Evolutionary conservation across 768 basidiomycete genomes (phyloP).

Genomic region (Cubamyces lactineus): DNA sequence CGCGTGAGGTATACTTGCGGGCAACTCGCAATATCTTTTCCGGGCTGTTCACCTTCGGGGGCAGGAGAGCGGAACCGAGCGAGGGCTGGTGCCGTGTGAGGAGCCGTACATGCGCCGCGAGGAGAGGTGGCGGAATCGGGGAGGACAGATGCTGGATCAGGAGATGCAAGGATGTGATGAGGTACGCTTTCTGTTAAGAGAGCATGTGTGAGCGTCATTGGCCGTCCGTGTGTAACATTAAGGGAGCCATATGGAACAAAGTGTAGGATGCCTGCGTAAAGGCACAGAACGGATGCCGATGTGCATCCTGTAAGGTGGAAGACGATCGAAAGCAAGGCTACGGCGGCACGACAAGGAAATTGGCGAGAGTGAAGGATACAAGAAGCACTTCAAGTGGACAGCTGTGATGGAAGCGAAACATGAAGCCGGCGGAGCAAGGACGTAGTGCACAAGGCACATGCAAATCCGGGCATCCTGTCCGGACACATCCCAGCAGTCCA

Average conservation of each 20-base stretch:
- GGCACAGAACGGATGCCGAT: no score
- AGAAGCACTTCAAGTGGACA: not conserved
- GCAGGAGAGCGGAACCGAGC: slow-evolving; percentile 26
- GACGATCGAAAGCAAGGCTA: slow-evolving; percentile 8
- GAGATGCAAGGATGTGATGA: slow-evolving; percentile 33
- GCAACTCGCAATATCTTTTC: slow-evolving; percentile 44
- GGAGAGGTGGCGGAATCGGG: slow-evolving; percentile 34
- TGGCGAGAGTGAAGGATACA: not conserved
- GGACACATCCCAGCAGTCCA: not conserved
- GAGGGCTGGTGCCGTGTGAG: slow-evolving; percentile 30
- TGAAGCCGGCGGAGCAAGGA: slow-evolving; percentile 44
- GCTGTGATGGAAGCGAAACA: slow-evolving; percentile 14
- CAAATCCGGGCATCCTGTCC: slow-evolving; percentile 32
- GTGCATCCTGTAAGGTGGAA: no score
- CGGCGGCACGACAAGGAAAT: not conserved
- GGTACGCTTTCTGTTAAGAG: slow-evolving; percentile 32
- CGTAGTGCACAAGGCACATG: slow-evolving; percentile 40
- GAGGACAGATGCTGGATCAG: slow-evolving; percentile 26
- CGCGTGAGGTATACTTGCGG: slow-evolving; percentile 47
- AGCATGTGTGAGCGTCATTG: slow-evolving; percentile 10
- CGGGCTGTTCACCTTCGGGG: slow-evolving; percentile 24
- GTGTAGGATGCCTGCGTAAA: no score
- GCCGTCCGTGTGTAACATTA: not conserved
- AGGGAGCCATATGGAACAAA: not conserved
- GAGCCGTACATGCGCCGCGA: slow-evolving; percentile 42